A percentile compares a stretch with the other conserved stretches of the same genome.
Evolutionary conservation across 2,329 filamentous ascomycete species (phyloP).

Genomic region (Proliferodiscus dingleyae): DNA sequence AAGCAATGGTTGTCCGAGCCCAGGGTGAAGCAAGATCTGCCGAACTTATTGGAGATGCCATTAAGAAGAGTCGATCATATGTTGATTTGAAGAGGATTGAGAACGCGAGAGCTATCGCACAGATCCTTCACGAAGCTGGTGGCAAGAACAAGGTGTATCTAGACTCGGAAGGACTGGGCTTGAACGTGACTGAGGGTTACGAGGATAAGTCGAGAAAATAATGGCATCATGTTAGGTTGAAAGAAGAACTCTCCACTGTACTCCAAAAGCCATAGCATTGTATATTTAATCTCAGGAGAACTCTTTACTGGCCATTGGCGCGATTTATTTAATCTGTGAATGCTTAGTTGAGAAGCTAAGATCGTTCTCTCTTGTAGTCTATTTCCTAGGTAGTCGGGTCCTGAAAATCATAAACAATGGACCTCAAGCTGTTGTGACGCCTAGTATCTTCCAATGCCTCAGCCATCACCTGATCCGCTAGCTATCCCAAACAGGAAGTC

Average conservation of each 20-base stretch:
- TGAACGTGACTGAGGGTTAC: slow-evolving; percentile 68
- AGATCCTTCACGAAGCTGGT: slow-evolving; percentile 77
- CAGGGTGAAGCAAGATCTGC: slow-evolving; percentile 98
- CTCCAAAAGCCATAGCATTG: slow-evolving; percentile 28
- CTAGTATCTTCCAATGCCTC: neutral
- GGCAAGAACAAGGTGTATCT: slow-evolving; percentile 92
- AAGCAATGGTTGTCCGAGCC: slow-evolving; percentile 95
- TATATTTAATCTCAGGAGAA: slow-evolving; percentile 25
- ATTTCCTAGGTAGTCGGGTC: too few relatives aligned
- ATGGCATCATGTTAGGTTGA: slow-evolving; percentile 23
- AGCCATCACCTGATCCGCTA: neutral
- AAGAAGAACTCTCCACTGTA: slow-evolving; percentile 45
- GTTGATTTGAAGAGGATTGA: slow-evolving; percentile 97
- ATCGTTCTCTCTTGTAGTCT: too few relatives aligned
- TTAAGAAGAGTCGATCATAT: slow-evolving; percentile 99
- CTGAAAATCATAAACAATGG: too few relatives aligned
- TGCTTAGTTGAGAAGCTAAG: neutral
- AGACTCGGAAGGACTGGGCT: slow-evolving; percentile 81
- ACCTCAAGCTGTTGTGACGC: too few relatives aligned
- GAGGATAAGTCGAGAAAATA: slow-evolving; percentile 44
- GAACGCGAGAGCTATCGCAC: slow-evolving; percentile 87
- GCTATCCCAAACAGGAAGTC: neutral
- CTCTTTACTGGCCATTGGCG: neutral
- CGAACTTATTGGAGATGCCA: slow-evolving; percentile 95
- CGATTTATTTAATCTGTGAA: neutral